phyloP scores from a whole-genome alignment of 768 basidiomycete genomes.

The Lactarius sp. region DNA sequence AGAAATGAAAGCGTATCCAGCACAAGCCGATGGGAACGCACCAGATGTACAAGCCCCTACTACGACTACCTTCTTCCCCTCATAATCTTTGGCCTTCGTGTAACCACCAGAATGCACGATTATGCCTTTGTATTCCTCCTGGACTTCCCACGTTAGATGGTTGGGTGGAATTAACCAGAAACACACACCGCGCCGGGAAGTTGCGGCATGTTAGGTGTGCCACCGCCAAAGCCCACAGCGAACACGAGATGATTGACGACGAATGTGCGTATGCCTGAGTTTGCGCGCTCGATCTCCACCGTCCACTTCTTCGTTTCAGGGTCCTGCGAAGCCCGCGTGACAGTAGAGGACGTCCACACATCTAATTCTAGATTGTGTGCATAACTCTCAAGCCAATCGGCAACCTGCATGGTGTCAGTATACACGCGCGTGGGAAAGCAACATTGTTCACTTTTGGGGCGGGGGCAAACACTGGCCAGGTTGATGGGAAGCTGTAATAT shows the following conservation, averaged over 20 bases:
- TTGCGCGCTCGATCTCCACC: constrained; percentile 18
- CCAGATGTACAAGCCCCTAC: constrained; percentile 36
- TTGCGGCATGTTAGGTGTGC: constrained; percentile 32
- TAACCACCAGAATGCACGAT: constrained; percentile 33
- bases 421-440: not conserved
- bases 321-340: constrained; percentile 22
- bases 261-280: constrained; percentile 12
- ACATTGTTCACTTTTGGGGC: constrained; percentile 30
- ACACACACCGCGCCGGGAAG: constrained; percentile 23
- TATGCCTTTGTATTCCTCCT: constrained; percentile 35
- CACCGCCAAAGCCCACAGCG: constrained; percentile 35
- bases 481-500: constrained; percentile 32
- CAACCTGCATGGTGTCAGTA: constrained; percentile 39
- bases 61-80: constrained; percentile 40
- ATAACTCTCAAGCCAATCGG: constrained; percentile 64
- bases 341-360: constrained; percentile 48
- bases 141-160: not conserved
- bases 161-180: not conserved
- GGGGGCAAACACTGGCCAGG: constrained; percentile 32
- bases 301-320: constrained; percentile 25
- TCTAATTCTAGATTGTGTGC: constrained; percentile 56
- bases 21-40: not conserved
- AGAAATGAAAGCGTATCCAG: not conserved
- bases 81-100: constrained; percentile 30
- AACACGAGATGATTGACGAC: constrained; percentile 32